Percentiles rank a stretch among this genome's conserved stretches.
These are phyloP conservation scores for Metschnikowia peoriensis DNA, from an alignment of 805 yeast species.

Conservation along the genomic window DNA sequence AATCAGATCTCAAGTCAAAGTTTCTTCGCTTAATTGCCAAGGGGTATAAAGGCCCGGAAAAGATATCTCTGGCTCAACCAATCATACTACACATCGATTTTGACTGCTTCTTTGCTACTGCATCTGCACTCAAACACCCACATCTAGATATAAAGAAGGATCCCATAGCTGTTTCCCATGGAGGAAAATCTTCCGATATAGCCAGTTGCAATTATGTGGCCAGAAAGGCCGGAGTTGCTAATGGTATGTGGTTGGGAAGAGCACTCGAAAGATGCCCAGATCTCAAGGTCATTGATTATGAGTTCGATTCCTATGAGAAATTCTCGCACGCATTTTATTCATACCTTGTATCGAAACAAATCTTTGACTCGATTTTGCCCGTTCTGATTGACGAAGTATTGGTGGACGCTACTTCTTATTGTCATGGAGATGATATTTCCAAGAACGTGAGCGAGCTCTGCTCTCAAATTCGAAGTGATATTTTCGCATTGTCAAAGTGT, in stretches of 20 bases:
- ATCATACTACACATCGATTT: slow-evolving; percentile 81
- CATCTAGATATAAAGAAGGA: slow-evolving; percentile 47
- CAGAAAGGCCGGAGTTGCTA: slow-evolving; percentile 68
- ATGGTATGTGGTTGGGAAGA: slow-evolving; percentile 85
- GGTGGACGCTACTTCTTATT: slow-evolving; percentile 53
- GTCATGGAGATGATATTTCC: slow-evolving; percentile 8
- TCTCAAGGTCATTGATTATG: slow-evolving; percentile 62
- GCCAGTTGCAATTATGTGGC: slow-evolving; percentile 94
- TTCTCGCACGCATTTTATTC: slow-evolving; percentile 66
- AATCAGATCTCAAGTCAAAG: slow-evolving; percentile 62
- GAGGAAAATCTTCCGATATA: slow-evolving; percentile 65
- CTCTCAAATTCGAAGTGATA: slow-evolving; percentile 35
- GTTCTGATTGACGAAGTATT: slow-evolving; percentile 91
- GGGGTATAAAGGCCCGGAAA: slow-evolving; percentile 14
- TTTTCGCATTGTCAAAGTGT: slow-evolving; percentile 52
- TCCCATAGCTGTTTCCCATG: slow-evolving; percentile 66
- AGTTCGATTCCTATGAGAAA: slow-evolving; percentile 69
- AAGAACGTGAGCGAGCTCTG: slow-evolving; percentile 21
- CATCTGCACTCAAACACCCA: slow-evolving; percentile 60
- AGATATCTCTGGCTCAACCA: slow-evolving; percentile 4
- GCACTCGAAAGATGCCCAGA: slow-evolving; percentile 70
- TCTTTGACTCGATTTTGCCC: slow-evolving; percentile 59
- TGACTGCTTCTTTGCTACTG: slow-evolving; percentile 92
- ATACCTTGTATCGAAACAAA: slow-evolving; percentile 44
- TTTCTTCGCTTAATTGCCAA: slow-evolving; percentile 50